Percentiles rank a stretch among this genome's conserved stretches.
phyloP scores from a whole-genome alignment of 2,329 filamentous ascomycete species.

The Calonectria hawksworthii region DNA sequence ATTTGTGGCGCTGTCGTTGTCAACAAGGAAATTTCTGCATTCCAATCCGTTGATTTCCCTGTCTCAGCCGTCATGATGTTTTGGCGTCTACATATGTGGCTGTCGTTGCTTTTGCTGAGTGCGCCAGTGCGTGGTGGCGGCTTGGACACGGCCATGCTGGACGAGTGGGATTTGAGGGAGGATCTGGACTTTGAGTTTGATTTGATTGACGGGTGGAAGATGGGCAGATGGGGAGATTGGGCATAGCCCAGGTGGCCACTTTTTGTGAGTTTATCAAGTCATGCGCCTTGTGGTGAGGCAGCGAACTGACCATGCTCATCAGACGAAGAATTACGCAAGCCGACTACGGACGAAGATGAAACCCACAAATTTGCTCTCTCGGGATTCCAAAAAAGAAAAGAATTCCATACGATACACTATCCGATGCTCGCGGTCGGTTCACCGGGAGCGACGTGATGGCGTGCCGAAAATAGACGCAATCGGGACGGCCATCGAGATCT shows the following conservation, averaged over 20 bases:
- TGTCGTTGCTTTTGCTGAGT: constrained; percentile 10
- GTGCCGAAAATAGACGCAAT: not conserved
- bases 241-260: not conserved
- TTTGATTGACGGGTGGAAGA: constrained; percentile 17
- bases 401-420: not conserved
- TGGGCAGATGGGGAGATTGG: not conserved
- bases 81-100: constrained; percentile 3
- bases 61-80: constrained; percentile 11
- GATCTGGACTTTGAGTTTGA: constrained; percentile 24
- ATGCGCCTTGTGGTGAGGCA: not conserved
- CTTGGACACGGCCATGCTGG: constrained; percentile 16
- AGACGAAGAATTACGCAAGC: not conserved
- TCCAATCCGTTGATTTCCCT: not conserved
- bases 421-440: not conserved
- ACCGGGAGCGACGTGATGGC: not conserved
- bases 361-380: not conserved
- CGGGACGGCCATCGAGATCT: not conserved
- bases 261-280: constrained; percentile 11
- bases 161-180: constrained; percentile 25
- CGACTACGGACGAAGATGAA: not conserved
- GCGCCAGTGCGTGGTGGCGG: not conserved
- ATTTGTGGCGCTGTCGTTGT: not conserved
- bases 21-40: not conserved
- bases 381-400: not conserved
- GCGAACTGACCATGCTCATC: not conserved